These are phyloP conservation scores for Puccinia coronata DNA, from an alignment of 1,284 basidiomycete genomes.

Conservation along the genomic window DNA sequence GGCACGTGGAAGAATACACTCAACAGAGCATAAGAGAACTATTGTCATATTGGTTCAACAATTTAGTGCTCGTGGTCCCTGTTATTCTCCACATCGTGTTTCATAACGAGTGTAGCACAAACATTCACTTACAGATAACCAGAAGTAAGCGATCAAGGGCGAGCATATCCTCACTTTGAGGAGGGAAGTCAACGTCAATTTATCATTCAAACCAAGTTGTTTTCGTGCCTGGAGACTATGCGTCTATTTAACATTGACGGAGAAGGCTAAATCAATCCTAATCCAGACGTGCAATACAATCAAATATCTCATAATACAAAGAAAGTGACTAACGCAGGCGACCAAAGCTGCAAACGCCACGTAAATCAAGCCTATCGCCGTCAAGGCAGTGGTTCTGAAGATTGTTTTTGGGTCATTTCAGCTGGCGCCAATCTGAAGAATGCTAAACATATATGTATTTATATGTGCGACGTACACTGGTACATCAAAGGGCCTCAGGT, in stretches of 20 bases:
- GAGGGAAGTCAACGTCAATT: constrained; percentile 28
- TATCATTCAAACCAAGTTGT: constrained; percentile 21
- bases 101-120: neutral
- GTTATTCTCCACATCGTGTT: neutral
- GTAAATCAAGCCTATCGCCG: constrained; percentile 41
- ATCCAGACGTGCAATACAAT: neutral
- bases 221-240: constrained; percentile 12
- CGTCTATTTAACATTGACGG: neutral
- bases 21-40: constrained; percentile 33
- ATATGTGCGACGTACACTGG: constrained; percentile 17
- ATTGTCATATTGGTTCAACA: neutral
- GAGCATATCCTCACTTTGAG: constrained; percentile 24
- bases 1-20: constrained; percentile 41
- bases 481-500: constrained; percentile 44
- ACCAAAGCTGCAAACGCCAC: constrained; percentile 32
- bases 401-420: neutral
- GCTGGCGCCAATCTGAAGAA: neutral
- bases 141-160: constrained; percentile 38
- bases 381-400: constrained; percentile 22
- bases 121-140: constrained; percentile 24
- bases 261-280: neutral
- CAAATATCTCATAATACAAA: neutral
- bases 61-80: neutral
- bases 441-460: no score
- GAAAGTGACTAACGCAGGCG: constrained; percentile 16